Base-by-base conservation (phyloP, 192 early-diverging fungal genomes). In the Podochytrium sp. region DNA sequence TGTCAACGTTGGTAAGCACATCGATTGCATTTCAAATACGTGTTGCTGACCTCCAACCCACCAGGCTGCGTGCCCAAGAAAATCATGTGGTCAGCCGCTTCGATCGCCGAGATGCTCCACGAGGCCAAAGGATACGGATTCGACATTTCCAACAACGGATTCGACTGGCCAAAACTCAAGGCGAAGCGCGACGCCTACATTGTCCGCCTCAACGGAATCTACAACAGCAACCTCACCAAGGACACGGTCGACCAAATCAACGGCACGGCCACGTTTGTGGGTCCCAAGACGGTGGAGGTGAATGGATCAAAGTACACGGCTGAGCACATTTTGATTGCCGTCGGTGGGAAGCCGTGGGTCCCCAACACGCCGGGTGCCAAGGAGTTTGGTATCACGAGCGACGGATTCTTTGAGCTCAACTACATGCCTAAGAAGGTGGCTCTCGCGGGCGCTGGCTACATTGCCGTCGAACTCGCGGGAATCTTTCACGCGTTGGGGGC, bases 361-460 rank as follows among this genome's bases (percentile, higher is more conserved):
- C 97, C 94, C n/a, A 29, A 80, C 66, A 81, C 92, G 50, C 90
- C 92, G 39, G 97, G 97, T 35, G 90, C 91, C 18, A 33, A 63
- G 2, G 92, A 96, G 75, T 79, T 85, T 40, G 97, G 96, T 53
- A 94, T 99, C 65, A 90, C 90, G 71, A 92, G 90, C 57, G 97
- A 99, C 81, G 92, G 92, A 12, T 99, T 99, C 84, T 99, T 99
- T 85, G 92, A 95, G 37, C 84, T 99, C 42, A 90, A 94, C 67
- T 66, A 91, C 34, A 88, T 95, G 79, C 97, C 97, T 55, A 95
- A 96, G 84, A 89, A 91, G 78, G 81, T 80, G 23, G 80, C 79
- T 39, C 16, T 81, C 10, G 77, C 73, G 58, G 74, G 83, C 52
- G 40, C 94, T 7, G 95, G 96, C 2, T 99, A 99, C 79, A 99